Percentiles rank a stretch among this genome's conserved stretches.
phyloP scores from a whole-genome alignment of 2,329 filamentous ascomycete species.

The Pyrenophora teres region DNA sequence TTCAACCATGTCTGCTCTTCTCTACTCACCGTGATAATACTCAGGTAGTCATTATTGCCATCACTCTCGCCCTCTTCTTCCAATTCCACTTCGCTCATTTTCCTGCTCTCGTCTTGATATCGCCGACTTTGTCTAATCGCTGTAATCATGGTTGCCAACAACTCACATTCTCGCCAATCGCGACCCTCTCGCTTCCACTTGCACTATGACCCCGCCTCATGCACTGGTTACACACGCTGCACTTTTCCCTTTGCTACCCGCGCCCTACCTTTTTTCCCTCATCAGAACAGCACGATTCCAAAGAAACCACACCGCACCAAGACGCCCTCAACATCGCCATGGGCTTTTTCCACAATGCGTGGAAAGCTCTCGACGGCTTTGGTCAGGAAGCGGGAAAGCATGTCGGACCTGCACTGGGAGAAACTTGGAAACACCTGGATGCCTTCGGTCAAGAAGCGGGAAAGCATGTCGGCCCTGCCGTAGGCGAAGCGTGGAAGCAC shows the following conservation, averaged over 20 bases:
- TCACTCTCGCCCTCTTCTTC: too few relatives aligned
- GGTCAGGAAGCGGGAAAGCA: conserved; percentile 9
- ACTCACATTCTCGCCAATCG: too few relatives aligned
- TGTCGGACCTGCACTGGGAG: background rate
- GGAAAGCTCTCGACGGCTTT: conserved; percentile 3
- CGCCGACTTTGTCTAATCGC: too few relatives aligned
- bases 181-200: too few relatives aligned
- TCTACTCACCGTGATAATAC: too few relatives aligned
- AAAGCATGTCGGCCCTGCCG: conserved; percentile 3
- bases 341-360: conserved; percentile 5
- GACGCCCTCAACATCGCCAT: background rate
- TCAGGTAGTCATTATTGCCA: too few relatives aligned
- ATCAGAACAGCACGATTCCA: background rate
- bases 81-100: too few relatives aligned
- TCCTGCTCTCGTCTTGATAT: too few relatives aligned
- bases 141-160: too few relatives aligned
- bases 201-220: too few relatives aligned
- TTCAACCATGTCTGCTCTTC: too few relatives aligned
- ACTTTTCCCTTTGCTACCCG: background rate
- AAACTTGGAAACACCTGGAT: background rate
- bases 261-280: background rate
- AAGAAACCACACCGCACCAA: background rate
- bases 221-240: too few relatives aligned
- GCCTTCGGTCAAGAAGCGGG: conserved; percentile 9
- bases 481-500: conserved; percentile 11